Evolutionary conservation across 345 rosid species (phyloP), one percentile per base, ranked within the genome.

Genomic region (Gossypium sturtianum): DNA sequence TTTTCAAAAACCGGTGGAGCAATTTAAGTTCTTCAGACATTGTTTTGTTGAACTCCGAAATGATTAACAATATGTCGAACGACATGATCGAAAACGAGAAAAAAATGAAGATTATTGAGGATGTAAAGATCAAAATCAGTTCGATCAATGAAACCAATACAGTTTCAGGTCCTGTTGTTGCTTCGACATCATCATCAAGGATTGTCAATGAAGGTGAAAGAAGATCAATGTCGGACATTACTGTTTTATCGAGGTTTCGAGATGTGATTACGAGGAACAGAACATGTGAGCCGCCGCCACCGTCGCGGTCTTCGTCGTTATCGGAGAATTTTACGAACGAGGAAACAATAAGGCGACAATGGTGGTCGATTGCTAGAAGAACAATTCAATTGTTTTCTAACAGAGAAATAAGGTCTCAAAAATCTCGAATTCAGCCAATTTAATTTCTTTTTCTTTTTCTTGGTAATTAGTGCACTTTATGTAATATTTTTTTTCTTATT

Each of bases 1-100:
- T 86, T 34, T 79, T 91, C 71, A 85, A 91, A 83, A 87, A 85
- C 51, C 76, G 98, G 16, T 94, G 98, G 98, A 94, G 98, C 82
- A 87, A 78, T 65, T 92, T 89, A 65, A 92, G 89, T 74, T 87
- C 93, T 3, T 92, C 97, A 2, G 98, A 92, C 74, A 66, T 92
- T 49, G 83, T 92, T 89, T 84, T 84, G 79, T 66, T 94, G 84
- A 89, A 87, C 12, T 87, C 91, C 0, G 97, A 94, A 75, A 81
- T 94, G 93, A 83, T 91, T 25, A 80, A 78, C 20, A 81, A 82
- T 7, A 34, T 75, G 53, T 85, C 97, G 4, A 83, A 88, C 81
- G 79, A 81, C 60, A 83, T 77, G 38, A 27, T 78, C n/a, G 81
- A 80, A 80, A 74, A 77, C 2, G 79, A 76, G 20, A 79, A 79